Evolutionary conservation across 345 rosid species (phyloP), one percentile per base, ranked within the genome.

Genomic region (Sonneratia alba): DNA sequence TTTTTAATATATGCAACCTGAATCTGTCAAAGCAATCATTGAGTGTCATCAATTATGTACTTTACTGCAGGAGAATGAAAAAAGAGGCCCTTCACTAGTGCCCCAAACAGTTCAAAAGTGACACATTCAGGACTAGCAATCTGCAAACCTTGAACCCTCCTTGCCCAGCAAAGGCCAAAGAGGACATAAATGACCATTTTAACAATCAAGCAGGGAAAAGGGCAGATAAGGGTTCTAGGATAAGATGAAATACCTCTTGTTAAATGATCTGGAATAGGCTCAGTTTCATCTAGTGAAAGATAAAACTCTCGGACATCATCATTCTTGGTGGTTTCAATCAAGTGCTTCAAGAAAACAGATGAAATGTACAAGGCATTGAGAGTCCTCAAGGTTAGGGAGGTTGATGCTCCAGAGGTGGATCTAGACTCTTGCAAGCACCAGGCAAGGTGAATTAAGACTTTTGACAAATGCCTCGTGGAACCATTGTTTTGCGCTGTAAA

Each of bases 381-480:
- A 63, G 90, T 94, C 89, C 84, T 92, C 75, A 62, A 63, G 80
- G 76, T 88, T 67, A 80, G 78, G 14, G 78, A 9, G 49, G 84
- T 75, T 6, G 85, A 77, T 53, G 73, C 80, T 71, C 78, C 90
- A 56, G 91, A 78, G 75, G 80, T 68, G 36, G 82, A 83, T n/a
- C 75, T 79, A 61, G 79, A 83, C 85, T 89, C 98, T 84, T 85
- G 87, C 87, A 95, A 89, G 83, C 89, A 88, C 88, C 85, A 80
- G 1, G 88, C 81, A 18, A 95, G 76, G 82, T 91, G 97, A 79
- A 92, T 86, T 86, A 91, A 85, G 78, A 95, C 82, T 73, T 95
- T 95, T 7, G 89, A 85, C 36, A 95, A 91, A 81, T 95, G 98
- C 87, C 93, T 86, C 7, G 99, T 95, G 75, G 69, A 77, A 61